Conservation (phyloP, 2,329 filamentous ascomycete genomes). For the Colletotrichum simmondsii region DNA sequence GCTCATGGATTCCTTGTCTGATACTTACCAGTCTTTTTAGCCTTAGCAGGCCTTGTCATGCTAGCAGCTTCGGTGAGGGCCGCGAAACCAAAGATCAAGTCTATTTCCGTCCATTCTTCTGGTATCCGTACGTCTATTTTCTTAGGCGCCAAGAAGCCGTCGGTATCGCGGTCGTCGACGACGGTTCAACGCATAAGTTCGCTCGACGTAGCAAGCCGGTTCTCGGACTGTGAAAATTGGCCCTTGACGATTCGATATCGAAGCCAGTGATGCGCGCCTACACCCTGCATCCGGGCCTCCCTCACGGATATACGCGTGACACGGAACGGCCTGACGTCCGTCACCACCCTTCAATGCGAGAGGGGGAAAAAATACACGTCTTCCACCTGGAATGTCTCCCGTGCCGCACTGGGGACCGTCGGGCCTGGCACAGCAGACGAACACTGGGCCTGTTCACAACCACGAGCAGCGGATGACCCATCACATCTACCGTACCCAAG, state of each 20-base stretch:
- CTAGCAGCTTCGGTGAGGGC: slow-evolving; percentile 18
- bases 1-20: slow-evolving; percentile 9
- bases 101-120: slow-evolving; percentile 15
- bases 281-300: neutral
- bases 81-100: slow-evolving; percentile 17
- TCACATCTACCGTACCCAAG: neutral
- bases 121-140: neutral
- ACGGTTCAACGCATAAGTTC: neutral
- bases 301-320: neutral
- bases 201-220: neutral
- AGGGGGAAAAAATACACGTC: slow-evolving; percentile 5
- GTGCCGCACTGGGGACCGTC: neutral
- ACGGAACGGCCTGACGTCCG: slow-evolving; percentile 1
- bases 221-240: neutral
- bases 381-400: neutral
- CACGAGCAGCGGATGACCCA: slow-evolving; percentile 4
- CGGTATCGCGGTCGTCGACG: neutral
- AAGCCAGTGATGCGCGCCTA: neutral
- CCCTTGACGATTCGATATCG: neutral
- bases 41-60: neutral
- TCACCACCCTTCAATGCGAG: slow-evolving; percentile 6
- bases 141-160: neutral
- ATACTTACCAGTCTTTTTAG: neutral
- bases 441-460: slow-evolving; percentile 29
- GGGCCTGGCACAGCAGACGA: slow-evolving; percentile 19